Evolutionary conservation across 345 rosid genomes (phyloP).

Genomic region (Syzygium grande): DNA sequence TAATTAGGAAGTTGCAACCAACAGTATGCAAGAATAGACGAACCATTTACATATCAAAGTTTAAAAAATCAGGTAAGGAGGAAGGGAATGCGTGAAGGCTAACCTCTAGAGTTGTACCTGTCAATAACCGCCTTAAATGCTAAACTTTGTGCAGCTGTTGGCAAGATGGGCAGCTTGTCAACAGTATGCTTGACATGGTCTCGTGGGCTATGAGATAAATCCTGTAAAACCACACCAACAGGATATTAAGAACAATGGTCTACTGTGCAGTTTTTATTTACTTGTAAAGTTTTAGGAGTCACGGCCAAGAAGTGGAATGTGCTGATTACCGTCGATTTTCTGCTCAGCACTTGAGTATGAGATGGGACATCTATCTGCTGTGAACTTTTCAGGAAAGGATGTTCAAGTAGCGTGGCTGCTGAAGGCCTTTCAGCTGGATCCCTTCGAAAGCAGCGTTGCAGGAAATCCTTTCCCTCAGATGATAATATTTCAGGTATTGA

Average conservation of each 20-base stretch:
- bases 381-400: conserved; percentile 50
- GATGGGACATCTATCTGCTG: conserved; percentile 27
- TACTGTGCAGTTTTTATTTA: not conserved
- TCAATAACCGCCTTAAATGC: not conserved
- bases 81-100: not conserved
- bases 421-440: conserved; percentile 87
- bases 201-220: not conserved
- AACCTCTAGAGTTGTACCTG: not conserved
- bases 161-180: not conserved
- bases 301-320: not conserved
- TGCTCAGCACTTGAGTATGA: conserved; percentile 19
- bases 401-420: conserved; percentile 69
- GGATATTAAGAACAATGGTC: not conserved
- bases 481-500: conserved; percentile 74
- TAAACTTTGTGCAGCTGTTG: not conserved
- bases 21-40: conserved; percentile 8
- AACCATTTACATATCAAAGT: not conserved
- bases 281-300: not conserved
- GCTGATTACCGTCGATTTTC: conserved; percentile 41
- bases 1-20: conserved; percentile 30
- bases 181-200: not conserved
- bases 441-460: conserved; percentile 68
- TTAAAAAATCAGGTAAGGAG: not conserved
- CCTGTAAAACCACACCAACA: not conserved
- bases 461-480: conserved; percentile 79